Evolutionary conservation across 2,329 filamentous ascomycete species (phyloP).

Genomic region (Sarocladium oryzae): DNA sequence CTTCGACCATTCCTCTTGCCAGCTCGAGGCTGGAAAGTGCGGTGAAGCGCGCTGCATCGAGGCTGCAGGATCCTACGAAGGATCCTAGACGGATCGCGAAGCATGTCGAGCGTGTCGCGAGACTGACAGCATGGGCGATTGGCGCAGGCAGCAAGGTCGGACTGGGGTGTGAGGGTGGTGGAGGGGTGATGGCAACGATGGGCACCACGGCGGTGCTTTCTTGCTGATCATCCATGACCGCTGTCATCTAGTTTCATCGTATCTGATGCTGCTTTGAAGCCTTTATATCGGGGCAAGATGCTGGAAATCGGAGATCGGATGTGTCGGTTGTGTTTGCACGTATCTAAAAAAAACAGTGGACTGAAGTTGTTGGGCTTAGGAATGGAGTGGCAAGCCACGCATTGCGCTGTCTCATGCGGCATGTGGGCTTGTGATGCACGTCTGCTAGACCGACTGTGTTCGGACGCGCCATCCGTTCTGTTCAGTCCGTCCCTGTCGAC

Average conservation of each 20-base stretch:
- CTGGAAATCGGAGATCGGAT: no score
- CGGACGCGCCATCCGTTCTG: no score
- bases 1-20: slow-evolving; percentile 47
- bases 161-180: slow-evolving; percentile 26
- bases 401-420: background rate
- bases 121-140: slow-evolving; percentile 52
- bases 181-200: background rate
- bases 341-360: no score
- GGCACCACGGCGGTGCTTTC: slow-evolving; percentile 5
- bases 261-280: background rate
- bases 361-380: background rate
- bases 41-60: slow-evolving; percentile 48
- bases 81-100: slow-evolving; percentile 49
- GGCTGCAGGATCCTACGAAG: slow-evolving; percentile 43
- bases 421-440: background rate
- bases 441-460: no score
- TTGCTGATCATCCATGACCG: background rate
- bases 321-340: background rate
- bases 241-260: background rate
- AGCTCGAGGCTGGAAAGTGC: slow-evolving; percentile 52
- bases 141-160: slow-evolving; percentile 50
- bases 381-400: background rate
- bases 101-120: slow-evolving; percentile 54
- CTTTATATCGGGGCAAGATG: background rate
- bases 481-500: no score